These are phyloP conservation scores for Oryza officinalis DNA, from an alignment of 176 grass and related monocot species.

Conservation along the genomic window DNA sequence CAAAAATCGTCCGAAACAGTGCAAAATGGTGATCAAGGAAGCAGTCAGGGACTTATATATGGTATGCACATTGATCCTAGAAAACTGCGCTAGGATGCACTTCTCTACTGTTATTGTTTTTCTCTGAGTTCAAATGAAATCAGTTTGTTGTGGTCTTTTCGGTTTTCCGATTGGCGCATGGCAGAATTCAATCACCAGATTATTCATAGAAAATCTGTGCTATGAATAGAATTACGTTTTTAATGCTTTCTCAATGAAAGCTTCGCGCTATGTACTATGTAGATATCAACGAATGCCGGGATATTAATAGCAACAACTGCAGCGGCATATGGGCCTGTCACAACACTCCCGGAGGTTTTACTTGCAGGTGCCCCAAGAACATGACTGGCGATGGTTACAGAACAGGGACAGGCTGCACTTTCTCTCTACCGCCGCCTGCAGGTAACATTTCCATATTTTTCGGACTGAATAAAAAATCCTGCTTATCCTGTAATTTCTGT, in stretches of 20 bases:
- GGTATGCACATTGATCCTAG: too few relatives aligned
- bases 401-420: slow-evolving; percentile 3
- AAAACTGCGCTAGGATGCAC: too few relatives aligned
- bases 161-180: too few relatives aligned
- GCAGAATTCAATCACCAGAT: background rate
- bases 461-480: background rate
- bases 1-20: too few relatives aligned
- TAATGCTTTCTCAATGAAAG: slow-evolving; percentile 30
- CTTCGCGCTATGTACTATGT: background rate
- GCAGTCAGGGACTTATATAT: too few relatives aligned
- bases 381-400: background rate
- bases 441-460: background rate
- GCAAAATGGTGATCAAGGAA: too few relatives aligned
- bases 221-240: background rate
- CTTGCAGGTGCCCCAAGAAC: slow-evolving; percentile 30
- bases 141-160: background rate
- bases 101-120: too few relatives aligned
- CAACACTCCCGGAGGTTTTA: slow-evolving; percentile 27
- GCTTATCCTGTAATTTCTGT: background rate
- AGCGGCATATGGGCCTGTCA: background rate
- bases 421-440: background rate
- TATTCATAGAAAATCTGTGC: too few relatives aligned
- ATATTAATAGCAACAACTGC: background rate
- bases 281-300: slow-evolving; percentile 44
- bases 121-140: too few relatives aligned